Base-by-base conservation (phyloP, 2,329 filamentous ascomycete species). In the Pseudogymnoascus destructans region DNA sequence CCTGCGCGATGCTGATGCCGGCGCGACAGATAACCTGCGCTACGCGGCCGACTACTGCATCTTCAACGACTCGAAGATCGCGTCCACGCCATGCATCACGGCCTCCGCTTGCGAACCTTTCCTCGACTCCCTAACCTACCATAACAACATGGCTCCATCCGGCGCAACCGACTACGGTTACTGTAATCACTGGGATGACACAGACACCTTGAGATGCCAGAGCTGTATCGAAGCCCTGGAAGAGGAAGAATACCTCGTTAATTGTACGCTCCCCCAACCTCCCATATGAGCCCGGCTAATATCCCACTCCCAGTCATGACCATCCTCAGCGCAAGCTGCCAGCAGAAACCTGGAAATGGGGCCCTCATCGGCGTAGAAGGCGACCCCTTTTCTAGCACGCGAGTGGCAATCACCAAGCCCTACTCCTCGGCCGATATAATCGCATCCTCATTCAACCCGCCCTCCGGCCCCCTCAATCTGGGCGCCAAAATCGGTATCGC, bases 11-110 rank as follows among this genome's bases (percentile, higher is more conserved):
- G 19, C 56, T 38, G 6, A 32, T 23, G 21, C 11, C 52, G 17
- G 23, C 7, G 30, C 19, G 33, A 15, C 17, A 70, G 68, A 69
- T 49, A 70, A 70, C 57, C 52, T 69, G 46, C 65, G 68, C 9
- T 68, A 61, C 57, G 61, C 64, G 5, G 57, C 68, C 8, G 63
- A 61, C 58, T 59, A 61, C 10, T 70, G 68, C 55, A 21, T 64
- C 62, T 58, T 19, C 59, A 35, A 68, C 66, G 58, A 60, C 63
- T 38, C 59, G 63, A n/a, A 59, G 65, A 42, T 25, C 62, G 8
- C 15, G 61, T 3, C 61, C 3, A 63, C 64, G 13, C 65, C 65
- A 21, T 69, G 67, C 38, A 60, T 61, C 13, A 66, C 64, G 11
- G 57, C 49, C 9, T 54, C 55, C 8, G 59, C 61, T 6, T 69